phyloP scores from a whole-genome alignment of 768 basidiomycete species.

The Podaxis sp. region DNA sequence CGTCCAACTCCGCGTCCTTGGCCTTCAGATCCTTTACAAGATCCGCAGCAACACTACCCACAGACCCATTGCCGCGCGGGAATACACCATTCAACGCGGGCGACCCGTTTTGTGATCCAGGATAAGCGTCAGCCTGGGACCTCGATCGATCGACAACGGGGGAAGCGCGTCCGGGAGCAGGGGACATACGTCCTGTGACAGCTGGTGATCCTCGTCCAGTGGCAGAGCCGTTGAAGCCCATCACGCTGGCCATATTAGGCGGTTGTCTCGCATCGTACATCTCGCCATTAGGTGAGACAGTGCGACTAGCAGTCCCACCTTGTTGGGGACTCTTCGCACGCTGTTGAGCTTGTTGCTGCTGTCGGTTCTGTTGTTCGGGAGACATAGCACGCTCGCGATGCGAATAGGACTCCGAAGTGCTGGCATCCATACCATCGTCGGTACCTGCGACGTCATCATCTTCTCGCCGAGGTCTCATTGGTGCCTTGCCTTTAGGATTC shows the following conservation, averaged over 20 bases:
- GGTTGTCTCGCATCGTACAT: conserved; percentile 25
- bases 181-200: conserved; percentile 33
- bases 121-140: conserved; percentile 35
- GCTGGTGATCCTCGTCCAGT: conserved; percentile 34
- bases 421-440: conserved; percentile 60
- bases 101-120: conserved; percentile 40
- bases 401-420: conserved; percentile 41
- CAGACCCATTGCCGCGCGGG: conserved; percentile 48
- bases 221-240: conserved; percentile 44
- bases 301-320: conserved; percentile 22
- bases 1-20: conserved; percentile 80
- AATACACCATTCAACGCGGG: conserved; percentile 49
- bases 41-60: conserved; percentile 72
- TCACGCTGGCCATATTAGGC: conserved; percentile 53
- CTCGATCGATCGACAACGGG: conserved; percentile 31
- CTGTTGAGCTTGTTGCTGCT: conserved; percentile 10
- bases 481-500: conserved; percentile 50
- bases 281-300: conserved; percentile 9
- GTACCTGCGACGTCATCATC: conserved; percentile 39
- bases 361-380: conserved; percentile 43
- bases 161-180: conserved; percentile 34
- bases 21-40: conserved; percentile 75
- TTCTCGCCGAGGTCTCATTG: conserved; percentile 48
- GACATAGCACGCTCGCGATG: conserved; percentile 50
- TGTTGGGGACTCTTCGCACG: conserved; percentile 19